Conservation (phyloP, 2,329 filamentous ascomycete species). For the Aureobasidium sp. region DNA sequence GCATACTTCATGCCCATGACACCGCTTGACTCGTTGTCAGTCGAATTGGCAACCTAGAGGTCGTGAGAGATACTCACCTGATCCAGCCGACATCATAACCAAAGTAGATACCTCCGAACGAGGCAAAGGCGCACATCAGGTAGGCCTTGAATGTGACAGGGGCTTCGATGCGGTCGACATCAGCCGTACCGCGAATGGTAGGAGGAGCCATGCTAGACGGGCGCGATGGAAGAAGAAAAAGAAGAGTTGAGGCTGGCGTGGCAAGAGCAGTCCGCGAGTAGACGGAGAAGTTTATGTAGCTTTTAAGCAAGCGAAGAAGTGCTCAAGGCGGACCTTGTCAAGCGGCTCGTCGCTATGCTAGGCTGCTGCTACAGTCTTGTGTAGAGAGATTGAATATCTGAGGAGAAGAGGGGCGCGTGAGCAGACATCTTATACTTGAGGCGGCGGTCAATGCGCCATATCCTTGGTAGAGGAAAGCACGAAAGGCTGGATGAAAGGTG, state of each 20-base stretch:
- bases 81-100: conserved; percentile 14
- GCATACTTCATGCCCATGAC: conserved; percentile 16
- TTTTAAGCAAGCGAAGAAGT: background rate
- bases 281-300: background rate
- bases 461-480: background rate
- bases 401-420: background rate
- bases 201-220: background rate
- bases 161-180: conserved; percentile 47
- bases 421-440: background rate
- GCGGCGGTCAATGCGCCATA: background rate
- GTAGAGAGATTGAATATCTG: background rate
- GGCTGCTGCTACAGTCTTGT: background rate
- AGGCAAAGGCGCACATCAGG: conserved; percentile 41
- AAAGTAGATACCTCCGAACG: conserved; percentile 35
- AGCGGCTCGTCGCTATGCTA: background rate
- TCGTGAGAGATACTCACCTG: background rate
- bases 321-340: background rate
- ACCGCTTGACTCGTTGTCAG: background rate
- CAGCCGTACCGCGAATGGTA: conserved; percentile 29
- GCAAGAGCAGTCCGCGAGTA: background rate
- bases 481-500: background rate
- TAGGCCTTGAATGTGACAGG: conserved; percentile 42
- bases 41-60: background rate
- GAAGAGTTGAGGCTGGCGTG: background rate
- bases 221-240: background rate